Evolutionary conservation across 306 rosid genomes (phyloP), one percentile per base, ranked within the genome.

Genomic region (Hippophae rhamnoides): DNA sequence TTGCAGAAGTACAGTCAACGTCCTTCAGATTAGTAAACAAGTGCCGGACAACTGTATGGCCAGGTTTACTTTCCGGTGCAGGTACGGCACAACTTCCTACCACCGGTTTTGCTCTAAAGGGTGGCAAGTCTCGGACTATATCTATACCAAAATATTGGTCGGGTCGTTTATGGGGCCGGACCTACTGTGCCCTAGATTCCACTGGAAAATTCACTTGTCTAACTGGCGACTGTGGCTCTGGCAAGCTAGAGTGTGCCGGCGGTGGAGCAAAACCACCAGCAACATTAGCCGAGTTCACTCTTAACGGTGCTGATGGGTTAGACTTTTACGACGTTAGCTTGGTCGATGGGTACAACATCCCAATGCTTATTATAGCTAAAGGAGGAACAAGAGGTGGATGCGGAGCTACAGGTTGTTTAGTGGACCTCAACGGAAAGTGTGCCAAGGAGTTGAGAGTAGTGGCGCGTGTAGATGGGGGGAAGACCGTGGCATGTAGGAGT

Each of bases 251-350:
- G 76, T 90, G 97, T 42, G 64, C 54, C 6, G 97, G 95, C 1
- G 52, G 72, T 13, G 89, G 94, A 1, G 97, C 97, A 1, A 87
- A 90, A 54, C 97, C 95, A 1, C 97, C 97, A 12, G 95, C 97
- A 1, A 81, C 95, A 9, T 55, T 90, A 63, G 94, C 94, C 13
- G 97, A 90, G 86, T 84, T 90, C 85, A 90, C 96, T 0, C 79
- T 90, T 3, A 90, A 90, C 82, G 97, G 95, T 43, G 80, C 80
- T 49, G 76, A 79, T 47, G 90, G 94, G 0, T 57, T 90, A 60
- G 97, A 90, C 56, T 90, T 90, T 67, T 90, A 86, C 61, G 97
- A 90, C 87, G 97, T 90, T 56, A 90, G 97, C 61, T 62, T 90
- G 52, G 97, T 90, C 10, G 97, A 90, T 46, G 97, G 97, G 23